These are phyloP conservation scores for Wickerhamiella qilinensis DNA, from an alignment of 805 yeast genomes.

Conservation along the genomic window DNA sequence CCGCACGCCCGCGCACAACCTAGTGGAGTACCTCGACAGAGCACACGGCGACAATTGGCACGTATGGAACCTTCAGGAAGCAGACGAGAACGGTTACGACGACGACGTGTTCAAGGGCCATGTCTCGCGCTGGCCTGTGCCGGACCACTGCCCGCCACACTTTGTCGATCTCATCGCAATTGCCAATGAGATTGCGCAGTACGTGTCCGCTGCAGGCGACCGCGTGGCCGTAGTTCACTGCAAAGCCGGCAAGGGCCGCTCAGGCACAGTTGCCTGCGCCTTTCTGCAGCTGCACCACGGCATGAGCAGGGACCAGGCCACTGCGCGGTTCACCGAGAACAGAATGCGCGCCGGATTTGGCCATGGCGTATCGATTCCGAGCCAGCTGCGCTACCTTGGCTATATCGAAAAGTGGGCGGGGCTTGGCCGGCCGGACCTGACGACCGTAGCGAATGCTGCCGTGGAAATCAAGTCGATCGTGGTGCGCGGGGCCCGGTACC, in stretches of 20 bases:
- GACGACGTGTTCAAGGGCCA: constrained; percentile 21
- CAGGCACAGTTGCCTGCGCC: constrained; percentile 63
- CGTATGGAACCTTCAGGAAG: constrained; percentile 57
- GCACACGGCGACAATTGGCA: constrained; percentile 47
- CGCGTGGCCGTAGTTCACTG: constrained; percentile 68
- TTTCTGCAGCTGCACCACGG: constrained; percentile 40
- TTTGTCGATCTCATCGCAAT: constrained; percentile 32
- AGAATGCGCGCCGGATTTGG: constrained; percentile 44
- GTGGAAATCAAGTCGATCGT: constrained; percentile 6
- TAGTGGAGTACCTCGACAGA: constrained; percentile 31
- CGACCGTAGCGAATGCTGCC: background rate
- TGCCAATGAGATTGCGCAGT: constrained; percentile 31
- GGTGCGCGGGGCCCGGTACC: constrained; percentile 7
- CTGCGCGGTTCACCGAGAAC: constrained; percentile 33
- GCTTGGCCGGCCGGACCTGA: background rate
- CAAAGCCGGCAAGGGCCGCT: constrained; percentile 81
- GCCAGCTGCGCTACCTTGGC: constrained; percentile 50
- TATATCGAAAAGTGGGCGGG: constrained; percentile 30
- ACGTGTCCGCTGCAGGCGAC: constrained; percentile 20
- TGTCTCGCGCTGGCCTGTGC: constrained; percentile 38
- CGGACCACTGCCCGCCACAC: constrained; percentile 69
- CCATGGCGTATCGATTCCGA: constrained; percentile 51
- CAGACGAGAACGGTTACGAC: constrained; percentile 28
- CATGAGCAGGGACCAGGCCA: constrained; percentile 30
- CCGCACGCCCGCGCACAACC: constrained; percentile 35